Base-by-base conservation (phyloP, 805 yeast genomes). In the Candida tallmaniae region DNA sequence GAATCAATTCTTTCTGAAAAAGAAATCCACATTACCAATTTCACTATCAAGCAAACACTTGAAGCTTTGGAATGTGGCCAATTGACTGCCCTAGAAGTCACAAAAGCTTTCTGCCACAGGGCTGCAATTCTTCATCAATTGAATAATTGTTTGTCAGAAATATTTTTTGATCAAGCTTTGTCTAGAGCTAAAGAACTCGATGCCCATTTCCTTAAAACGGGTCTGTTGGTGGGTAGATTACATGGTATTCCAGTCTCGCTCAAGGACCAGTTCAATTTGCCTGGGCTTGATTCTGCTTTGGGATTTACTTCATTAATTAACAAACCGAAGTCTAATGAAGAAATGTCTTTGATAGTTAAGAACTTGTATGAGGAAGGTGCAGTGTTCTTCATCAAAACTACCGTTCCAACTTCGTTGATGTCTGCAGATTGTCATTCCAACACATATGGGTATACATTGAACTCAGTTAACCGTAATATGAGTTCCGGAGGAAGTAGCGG, bases 91-190 rank as follows among this genome's bases (percentile, higher is more conserved):
- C 50, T 55, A 1, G 65, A 70, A 29, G 78, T 78, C 3, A 58
- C 74, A 1, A 54, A 52, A 8, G 83, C 83, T 1, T 78, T 71
- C 51, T 68, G 76, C 39, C 78, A 78, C 46, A 54, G 83, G 29
- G 75, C 83, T 3, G 67, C 76, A 3, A 54, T 75, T 14, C 78
- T 78, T 0, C 81, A 76, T 41, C 83, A 78, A 45, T 54, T 78
- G 40, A 48, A 54, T 22, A 61, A 63, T 35, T 67, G 71, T 42
- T 51, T 61, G 22, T 42, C 56, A 8, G 72, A 67, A 35, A 59
- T 66, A 9, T 47, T 54, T 49, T 49, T 58, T 47, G 62, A 55
- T 14, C 27, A 47, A 30, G 48, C 48, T 13, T 34, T 47, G 4
- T 46, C 31, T n/a, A 19, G 23, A 14, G 56, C 56, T 3, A 32